Conservation (phyloP, 2,329 filamentous ascomycete genomes). For the Fusarium paranaense region DNA sequence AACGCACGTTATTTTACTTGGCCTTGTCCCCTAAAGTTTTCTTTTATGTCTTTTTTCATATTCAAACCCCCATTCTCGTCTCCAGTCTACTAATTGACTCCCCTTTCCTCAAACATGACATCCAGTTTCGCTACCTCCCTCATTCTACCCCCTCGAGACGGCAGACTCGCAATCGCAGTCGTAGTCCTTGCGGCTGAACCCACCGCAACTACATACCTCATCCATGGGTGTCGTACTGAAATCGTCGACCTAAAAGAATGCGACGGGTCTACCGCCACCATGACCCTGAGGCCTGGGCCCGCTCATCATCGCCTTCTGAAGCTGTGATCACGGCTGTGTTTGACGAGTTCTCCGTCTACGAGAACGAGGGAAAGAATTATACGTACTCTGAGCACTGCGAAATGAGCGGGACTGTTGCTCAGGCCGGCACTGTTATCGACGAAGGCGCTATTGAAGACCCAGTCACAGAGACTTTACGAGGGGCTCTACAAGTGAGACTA, state of each 20-base stretch:
- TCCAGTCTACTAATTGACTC: background rate
- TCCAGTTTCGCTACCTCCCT: background rate
- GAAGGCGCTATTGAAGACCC: background rate
- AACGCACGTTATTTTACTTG: background rate
- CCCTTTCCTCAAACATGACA: background rate
- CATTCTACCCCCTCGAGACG: background rate
- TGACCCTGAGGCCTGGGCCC: background rate
- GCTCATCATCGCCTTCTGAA: background rate
- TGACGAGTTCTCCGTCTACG: background rate
- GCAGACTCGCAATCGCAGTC: background rate
- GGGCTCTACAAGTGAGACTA: background rate
- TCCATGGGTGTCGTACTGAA: background rate
- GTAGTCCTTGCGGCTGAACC: background rate
- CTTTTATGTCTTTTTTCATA: background rate
- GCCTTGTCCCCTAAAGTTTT: background rate
- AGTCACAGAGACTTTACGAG: background rate
- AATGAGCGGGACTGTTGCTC: background rate
- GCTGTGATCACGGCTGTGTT: background rate
- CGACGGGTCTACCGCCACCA: background rate
- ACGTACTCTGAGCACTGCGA: background rate
- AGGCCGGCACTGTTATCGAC: background rate
- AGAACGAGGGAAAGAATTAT: background rate
- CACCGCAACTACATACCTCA: background rate
- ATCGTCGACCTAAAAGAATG: background rate
- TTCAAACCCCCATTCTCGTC: accelerated